These are phyloP conservation scores for Debaryomyces prosopidis DNA, from an alignment of 805 yeast species.

Conservation along the genomic window DNA sequence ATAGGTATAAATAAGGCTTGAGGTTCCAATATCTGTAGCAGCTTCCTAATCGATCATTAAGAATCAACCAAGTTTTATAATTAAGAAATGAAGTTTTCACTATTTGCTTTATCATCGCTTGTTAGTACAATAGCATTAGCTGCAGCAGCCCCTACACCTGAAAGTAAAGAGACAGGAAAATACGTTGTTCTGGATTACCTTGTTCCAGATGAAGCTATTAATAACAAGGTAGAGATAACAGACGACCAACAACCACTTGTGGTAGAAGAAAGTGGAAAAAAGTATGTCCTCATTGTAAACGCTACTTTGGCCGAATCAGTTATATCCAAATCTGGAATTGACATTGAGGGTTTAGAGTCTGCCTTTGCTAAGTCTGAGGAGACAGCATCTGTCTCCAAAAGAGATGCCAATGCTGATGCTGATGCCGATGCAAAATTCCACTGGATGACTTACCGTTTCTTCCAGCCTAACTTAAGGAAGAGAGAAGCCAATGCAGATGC, in stretches of 20 bases:
- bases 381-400: constrained; percentile 17
- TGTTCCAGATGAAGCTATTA: constrained; percentile 8
- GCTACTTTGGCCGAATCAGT: constrained; percentile 7
- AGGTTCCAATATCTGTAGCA: not conserved
- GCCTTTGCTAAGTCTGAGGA: constrained; percentile 1
- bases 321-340: not conserved
- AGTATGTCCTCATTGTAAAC: constrained; percentile 14
- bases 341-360: constrained; percentile 4
- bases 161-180: not conserved
- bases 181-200: not conserved
- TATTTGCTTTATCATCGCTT: constrained; percentile 10
- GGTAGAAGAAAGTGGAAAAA: constrained; percentile 11
- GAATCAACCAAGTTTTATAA: not conserved
- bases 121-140: constrained; percentile 8
- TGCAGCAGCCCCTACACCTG: constrained; percentile 10
- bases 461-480: constrained; percentile 13
- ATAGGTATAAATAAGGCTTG: not conserved
- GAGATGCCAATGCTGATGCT: constrained; percentile 16
- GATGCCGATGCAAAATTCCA: constrained; percentile 17
- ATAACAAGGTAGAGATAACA: constrained; percentile 4
- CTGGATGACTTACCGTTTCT: constrained; percentile 12
- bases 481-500: constrained; percentile 19
- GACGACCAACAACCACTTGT: constrained; percentile 13
- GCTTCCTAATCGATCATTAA: not conserved
- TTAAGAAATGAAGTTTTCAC: constrained; percentile 13